These are phyloP conservation scores for Apodospora peruviana DNA, from an alignment of 495 filamentous ascomycete species.

Conservation along the genomic window DNA sequence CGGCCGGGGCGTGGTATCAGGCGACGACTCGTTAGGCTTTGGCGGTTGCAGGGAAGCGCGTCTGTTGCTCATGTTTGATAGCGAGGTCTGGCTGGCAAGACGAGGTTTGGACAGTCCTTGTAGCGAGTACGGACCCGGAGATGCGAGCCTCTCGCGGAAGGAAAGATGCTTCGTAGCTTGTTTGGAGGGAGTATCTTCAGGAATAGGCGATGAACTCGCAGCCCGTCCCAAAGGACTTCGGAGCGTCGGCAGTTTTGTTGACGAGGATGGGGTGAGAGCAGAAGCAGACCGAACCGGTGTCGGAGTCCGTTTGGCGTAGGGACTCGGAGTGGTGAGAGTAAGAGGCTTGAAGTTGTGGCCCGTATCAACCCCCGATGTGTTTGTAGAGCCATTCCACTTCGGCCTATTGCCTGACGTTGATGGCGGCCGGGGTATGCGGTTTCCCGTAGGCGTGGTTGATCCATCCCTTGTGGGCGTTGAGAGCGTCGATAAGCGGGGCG, in stretches of 20 bases:
- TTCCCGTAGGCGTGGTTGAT: slow-evolving; percentile 52
- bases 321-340: slow-evolving; percentile 55
- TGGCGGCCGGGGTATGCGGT: slow-evolving; percentile 42
- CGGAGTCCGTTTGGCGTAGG: slow-evolving; percentile 48
- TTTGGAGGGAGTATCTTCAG: slow-evolving; percentile 34
- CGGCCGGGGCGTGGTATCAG: slow-evolving; percentile 30
- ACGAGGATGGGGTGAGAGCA: slow-evolving; percentile 30
- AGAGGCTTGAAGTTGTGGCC: slow-evolving; percentile 67
- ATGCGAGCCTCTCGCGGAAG: slow-evolving; percentile 45
- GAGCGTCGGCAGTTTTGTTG: slow-evolving; percentile 40
- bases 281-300: slow-evolving; percentile 30
- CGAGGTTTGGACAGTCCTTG: slow-evolving; percentile 30
- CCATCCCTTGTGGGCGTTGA: slow-evolving; percentile 42
- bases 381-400: slow-evolving; percentile 73
- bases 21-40: slow-evolving; percentile 16
- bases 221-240: slow-evolving; percentile 41
- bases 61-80: slow-evolving; percentile 30
- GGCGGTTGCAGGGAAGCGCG: slow-evolving; percentile 44
- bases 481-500: slow-evolving; percentile 32
- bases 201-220: slow-evolving; percentile 33
- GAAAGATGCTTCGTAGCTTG: slow-evolving; percentile 29
- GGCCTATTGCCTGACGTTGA: slow-evolving; percentile 55
- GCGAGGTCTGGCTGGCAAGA: slow-evolving; percentile 21
- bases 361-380: slow-evolving; percentile 60
- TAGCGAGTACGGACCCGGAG: slow-evolving; percentile 30